Conservation (phyloP, 2,329 filamentous ascomycete species). For the Triangularia setosa region DNA sequence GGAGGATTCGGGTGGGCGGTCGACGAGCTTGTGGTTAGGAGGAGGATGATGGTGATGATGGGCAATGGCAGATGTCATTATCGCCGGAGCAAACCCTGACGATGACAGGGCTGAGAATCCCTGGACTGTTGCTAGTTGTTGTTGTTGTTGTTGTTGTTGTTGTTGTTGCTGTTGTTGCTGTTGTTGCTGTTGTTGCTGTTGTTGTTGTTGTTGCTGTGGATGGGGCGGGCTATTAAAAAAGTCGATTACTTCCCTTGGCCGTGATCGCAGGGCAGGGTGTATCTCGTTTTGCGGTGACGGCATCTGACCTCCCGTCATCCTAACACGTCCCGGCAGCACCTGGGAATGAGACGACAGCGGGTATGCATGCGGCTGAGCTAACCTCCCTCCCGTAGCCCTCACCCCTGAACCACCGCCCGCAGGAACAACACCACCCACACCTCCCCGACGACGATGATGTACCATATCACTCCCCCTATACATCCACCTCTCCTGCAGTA, state of each 20-base stretch:
- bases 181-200: background rate
- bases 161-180: background rate
- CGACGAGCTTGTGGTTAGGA: no score
- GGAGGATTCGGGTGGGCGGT: no score
- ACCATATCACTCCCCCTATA: background rate
- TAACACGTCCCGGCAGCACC: background rate
- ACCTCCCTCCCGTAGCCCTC: background rate
- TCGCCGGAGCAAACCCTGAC: background rate
- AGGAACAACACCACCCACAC: background rate
- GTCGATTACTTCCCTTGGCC: background rate
- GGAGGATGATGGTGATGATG: no score
- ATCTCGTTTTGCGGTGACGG: background rate
- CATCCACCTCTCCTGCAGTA: background rate
- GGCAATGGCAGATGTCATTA: background rate
- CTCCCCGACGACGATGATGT: no score
- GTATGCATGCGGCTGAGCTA: background rate
- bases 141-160: no score
- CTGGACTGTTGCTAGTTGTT: background rate
- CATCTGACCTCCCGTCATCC: background rate
- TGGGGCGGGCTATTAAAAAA: background rate
- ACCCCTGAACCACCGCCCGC: background rate
- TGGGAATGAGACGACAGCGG: background rate
- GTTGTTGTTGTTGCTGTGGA: background rate
- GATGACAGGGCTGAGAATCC: background rate
- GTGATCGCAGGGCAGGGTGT: background rate